Evolutionary conservation across 495 filamentous ascomycete genomes (phyloP).

Genomic region (Penicillium maclennaniae): DNA sequence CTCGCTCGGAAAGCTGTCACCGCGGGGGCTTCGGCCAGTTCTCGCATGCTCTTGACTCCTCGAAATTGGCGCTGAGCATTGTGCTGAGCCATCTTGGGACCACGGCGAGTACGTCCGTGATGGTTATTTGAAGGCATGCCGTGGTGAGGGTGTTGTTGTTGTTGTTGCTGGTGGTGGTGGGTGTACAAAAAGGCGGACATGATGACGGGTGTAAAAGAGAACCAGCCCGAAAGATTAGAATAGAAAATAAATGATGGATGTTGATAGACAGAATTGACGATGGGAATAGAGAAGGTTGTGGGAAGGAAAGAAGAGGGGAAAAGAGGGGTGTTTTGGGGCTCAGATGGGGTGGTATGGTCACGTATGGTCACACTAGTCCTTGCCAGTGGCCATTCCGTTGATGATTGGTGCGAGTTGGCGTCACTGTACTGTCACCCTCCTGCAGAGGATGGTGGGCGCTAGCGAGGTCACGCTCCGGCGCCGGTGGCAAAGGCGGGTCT

Average conservation of each 20-base stretch:
- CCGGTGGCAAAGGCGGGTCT: constrained; percentile 24
- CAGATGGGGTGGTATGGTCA: constrained; percentile 18
- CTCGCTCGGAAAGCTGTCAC: constrained; percentile 73
- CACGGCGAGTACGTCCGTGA: constrained; percentile 84
- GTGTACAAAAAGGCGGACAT: constrained; percentile 78
- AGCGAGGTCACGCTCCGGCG: constrained; percentile 33
- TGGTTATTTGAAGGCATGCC: constrained; percentile 63
- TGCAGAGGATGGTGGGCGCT: constrained; percentile 8
- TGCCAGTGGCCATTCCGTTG: not conserved
- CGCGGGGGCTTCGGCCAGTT: constrained; percentile 72
- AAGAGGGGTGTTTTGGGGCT: constrained; percentile 29
- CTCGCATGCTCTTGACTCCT: constrained; percentile 79
- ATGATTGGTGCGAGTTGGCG: not conserved
- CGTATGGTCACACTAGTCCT: constrained; percentile 7
- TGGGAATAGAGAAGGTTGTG: constrained; percentile 23
- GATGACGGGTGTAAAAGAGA: constrained; percentile 32
- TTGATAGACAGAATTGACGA: constrained; percentile 28
- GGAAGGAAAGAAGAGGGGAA: constrained; percentile 19
- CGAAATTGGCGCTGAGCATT: constrained; percentile 83
- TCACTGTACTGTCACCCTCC: not conserved
- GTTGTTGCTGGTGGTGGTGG: constrained; percentile 50
- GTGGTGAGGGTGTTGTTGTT: constrained; percentile 49
- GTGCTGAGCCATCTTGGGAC: constrained; percentile 74
- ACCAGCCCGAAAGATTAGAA: constrained; percentile 31
- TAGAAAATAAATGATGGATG: constrained; percentile 25